These are phyloP conservation scores for Pseudocercospora crystallina DNA, from an alignment of 2,329 filamentous ascomycete species.

Conservation along the genomic window DNA sequence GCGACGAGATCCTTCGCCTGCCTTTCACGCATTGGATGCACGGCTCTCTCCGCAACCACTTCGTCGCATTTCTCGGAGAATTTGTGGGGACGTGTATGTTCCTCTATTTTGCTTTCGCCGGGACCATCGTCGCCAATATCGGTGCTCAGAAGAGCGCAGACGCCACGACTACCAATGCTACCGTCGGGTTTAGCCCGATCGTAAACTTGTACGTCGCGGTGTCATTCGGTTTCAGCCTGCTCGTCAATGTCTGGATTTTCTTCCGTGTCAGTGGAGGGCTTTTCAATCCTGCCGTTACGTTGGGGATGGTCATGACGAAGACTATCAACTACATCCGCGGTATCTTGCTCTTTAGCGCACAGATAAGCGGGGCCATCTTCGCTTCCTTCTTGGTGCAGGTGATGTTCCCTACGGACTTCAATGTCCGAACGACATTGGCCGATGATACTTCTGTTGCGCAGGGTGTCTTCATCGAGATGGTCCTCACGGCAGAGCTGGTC, in stretches of 20 bases:
- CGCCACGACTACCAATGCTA: slow-evolving; percentile 26
- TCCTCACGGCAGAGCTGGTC: slow-evolving; percentile 32
- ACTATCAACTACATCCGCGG: slow-evolving; percentile 33
- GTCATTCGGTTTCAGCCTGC: slow-evolving; percentile 42
- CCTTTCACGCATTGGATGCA: no score
- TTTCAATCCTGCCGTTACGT: slow-evolving; percentile 38
- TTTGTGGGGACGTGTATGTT: slow-evolving; percentile 48
- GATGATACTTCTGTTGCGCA: slow-evolving; percentile 36
- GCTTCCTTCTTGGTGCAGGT: slow-evolving; percentile 29
- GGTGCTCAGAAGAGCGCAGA: slow-evolving; percentile 24
- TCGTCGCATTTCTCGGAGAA: slow-evolving; percentile 38
- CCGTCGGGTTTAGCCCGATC: slow-evolving; percentile 36
- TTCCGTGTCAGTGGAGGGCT: slow-evolving; percentile 38
- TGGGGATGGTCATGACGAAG: slow-evolving; percentile 26
- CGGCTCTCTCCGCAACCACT: slow-evolving; percentile 17
- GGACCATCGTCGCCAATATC: slow-evolving; percentile 48
- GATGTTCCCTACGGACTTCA: slow-evolving; percentile 39
- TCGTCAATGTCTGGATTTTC: slow-evolving; percentile 44
- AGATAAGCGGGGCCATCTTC: slow-evolving; percentile 35
- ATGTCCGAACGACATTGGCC: slow-evolving; percentile 35
- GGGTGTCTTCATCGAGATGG: slow-evolving; percentile 39
- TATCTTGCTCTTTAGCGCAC: slow-evolving; percentile 34
- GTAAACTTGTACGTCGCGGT: slow-evolving; percentile 42
- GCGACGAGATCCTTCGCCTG: no score
- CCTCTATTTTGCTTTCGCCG: slow-evolving; percentile 46